phyloP scores from a whole-genome alignment of 805 yeast species.

The Candida succiphila region DNA sequence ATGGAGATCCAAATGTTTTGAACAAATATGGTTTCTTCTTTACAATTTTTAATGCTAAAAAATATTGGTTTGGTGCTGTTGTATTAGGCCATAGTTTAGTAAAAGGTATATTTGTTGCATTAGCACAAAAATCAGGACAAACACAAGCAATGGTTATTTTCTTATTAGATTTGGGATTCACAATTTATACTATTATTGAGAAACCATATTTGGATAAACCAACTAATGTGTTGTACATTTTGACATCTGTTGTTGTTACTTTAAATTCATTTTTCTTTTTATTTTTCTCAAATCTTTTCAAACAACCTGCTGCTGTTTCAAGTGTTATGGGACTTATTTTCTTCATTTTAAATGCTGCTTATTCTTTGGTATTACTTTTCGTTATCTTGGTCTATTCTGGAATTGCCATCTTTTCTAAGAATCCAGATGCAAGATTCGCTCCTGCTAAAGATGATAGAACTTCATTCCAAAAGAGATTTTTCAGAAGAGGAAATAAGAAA shows the following conservation, averaged over 20 bases:
- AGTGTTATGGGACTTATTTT: constrained; percentile 90
- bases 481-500: constrained; percentile 13
- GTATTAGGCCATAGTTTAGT: constrained; percentile 49
- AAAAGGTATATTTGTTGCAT: constrained; percentile 65
- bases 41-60: constrained; percentile 75
- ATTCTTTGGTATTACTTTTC: constrained; percentile 63
- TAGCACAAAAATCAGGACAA: constrained; percentile 75
- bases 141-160: constrained; percentile 72
- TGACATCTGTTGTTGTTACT: constrained; percentile 62
- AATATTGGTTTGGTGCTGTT: constrained; percentile 76
- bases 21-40: constrained; percentile 82
- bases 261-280: constrained; percentile 77
- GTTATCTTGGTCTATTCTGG: constrained; percentile 57
- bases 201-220: constrained; percentile 77
- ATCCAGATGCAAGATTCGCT: constrained; percentile 81
- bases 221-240: constrained; percentile 67
- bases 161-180: constrained; percentile 63
- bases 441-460: constrained; percentile 90
- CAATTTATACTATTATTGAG: constrained; percentile 49
- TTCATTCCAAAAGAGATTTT: constrained; percentile 53
- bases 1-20: constrained; percentile 65
- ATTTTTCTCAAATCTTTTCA: constrained; percentile 78
- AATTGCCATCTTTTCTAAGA: constrained; percentile 62
- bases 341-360: constrained; percentile 83
- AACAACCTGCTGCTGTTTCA: constrained; percentile 68